Evolutionary conservation across 371 early-diverging fungal genomes (phyloP).

Genomic region (Rhizomucor miehei): DNA sequence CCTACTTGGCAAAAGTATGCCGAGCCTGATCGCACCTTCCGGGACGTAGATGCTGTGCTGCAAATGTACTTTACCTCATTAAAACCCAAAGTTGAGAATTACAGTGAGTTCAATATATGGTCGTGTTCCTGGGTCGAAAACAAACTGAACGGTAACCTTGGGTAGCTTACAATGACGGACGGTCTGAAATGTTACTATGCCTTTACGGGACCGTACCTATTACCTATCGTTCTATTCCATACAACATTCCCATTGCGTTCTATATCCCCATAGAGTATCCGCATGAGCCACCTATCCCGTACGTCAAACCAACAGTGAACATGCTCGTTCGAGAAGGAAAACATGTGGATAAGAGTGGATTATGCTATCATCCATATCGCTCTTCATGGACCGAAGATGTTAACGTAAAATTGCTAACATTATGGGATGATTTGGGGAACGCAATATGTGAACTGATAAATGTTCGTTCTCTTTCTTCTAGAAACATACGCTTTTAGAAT

Average conservation of each 20-base stretch:
- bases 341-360: conserved; percentile 83
- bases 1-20: conserved; percentile 52
- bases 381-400: conserved; percentile 52
- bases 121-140: not conserved
- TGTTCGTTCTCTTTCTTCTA: no score
- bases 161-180: conserved; percentile 71
- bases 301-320: conserved; percentile 83
- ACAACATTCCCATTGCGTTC: conserved; percentile 90
- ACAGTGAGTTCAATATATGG: conserved; percentile 46
- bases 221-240: conserved; percentile 73
- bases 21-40: conserved; percentile 61
- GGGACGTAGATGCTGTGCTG: conserved; percentile 70
- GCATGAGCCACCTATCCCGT: conserved; percentile 72
- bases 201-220: conserved; percentile 88
- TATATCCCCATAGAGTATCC: conserved; percentile 90
- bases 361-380: conserved; percentile 83
- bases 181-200: conserved; percentile 69
- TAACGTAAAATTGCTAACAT: conserved; percentile 19
- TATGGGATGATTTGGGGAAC: not conserved
- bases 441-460: not conserved
- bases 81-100: conserved; percentile 69
- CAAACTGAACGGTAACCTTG: not conserved
- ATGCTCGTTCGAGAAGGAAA: conserved; percentile 83
- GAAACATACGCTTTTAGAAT: conserved; percentile 61
- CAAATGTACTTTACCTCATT: conserved; percentile 56